These are phyloP conservation scores for Blastocystis sp. DNA, from an alignment of 352 stramenopile genomes.

Conservation along the genomic window DNA sequence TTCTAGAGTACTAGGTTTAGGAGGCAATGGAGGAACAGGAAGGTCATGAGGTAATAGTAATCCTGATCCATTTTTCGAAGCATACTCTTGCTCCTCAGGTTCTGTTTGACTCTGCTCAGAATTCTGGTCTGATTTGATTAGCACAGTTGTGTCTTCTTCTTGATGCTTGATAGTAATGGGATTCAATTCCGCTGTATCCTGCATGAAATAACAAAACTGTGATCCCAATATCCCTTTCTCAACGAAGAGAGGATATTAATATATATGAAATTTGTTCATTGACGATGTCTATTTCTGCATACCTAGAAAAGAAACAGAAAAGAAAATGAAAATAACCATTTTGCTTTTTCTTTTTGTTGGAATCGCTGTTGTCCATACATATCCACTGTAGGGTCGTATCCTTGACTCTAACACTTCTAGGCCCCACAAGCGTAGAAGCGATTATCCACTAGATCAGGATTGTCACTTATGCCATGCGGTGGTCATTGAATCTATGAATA, in stretches of 20 bases:
- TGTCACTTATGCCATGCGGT: conserved; percentile 39
- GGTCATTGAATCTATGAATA: conserved; percentile 22
- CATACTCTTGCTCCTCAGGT: background rate
- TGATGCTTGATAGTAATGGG: background rate
- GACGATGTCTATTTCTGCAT: background rate
- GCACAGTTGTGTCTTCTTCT: background rate
- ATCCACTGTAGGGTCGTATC: conserved; percentile 8
- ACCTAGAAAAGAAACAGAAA: background rate
- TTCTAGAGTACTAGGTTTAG: background rate
- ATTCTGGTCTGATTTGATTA: background rate
- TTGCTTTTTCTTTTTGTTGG: background rate
- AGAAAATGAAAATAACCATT: background rate
- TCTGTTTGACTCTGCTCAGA: background rate
- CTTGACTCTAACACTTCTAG: background rate
- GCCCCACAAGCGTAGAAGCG: conserved; percentile 22
- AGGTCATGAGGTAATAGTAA: background rate
- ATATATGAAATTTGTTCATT: background rate
- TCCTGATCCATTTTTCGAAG: background rate
- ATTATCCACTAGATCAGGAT: conserved; percentile 42
- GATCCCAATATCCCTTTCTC: background rate
- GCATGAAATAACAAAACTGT: background rate
- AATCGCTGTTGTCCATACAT: background rate
- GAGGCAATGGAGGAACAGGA: background rate
- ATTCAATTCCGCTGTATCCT: background rate
- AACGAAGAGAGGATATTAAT: background rate